Evolutionary conservation across 177 flowering plant species (phyloP).

Genomic region (Vitis hybrid): DNA sequence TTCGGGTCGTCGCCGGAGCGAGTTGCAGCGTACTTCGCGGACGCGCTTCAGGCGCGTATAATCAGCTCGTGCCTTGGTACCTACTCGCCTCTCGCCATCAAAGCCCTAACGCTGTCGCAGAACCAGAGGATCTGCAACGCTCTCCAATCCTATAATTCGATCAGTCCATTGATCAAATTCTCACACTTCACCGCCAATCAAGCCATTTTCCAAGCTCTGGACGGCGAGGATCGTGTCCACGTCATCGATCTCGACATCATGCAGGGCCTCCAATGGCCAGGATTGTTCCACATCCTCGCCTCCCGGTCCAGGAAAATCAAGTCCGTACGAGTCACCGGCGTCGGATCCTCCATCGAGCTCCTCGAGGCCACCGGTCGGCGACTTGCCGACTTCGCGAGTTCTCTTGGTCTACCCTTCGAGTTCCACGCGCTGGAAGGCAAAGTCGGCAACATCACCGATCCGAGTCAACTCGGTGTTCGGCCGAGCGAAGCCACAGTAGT

Average conservation of each 20-base stretch:
- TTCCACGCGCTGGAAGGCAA: slow-evolving; percentile 68
- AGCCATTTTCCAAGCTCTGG: slow-evolving; percentile 72
- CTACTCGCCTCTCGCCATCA: slow-evolving; percentile 41
- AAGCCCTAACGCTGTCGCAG: slow-evolving; percentile 32
- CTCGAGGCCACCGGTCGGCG: slow-evolving; percentile 69
- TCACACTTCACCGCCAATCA: slow-evolving; percentile 94
- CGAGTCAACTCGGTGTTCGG: slow-evolving; percentile 41
- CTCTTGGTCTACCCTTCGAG: slow-evolving; percentile 74
- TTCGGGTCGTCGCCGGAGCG: slow-evolving; percentile 83
- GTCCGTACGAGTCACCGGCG: slow-evolving; percentile 69
- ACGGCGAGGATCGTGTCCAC: slow-evolving; percentile 67
- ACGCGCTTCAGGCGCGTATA: slow-evolving; percentile 70
- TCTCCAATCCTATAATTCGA: slow-evolving; percentile 71
- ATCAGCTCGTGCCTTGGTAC: slow-evolving; percentile 52
- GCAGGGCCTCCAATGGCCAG: slow-evolving; percentile 99
- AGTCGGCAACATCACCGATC: slow-evolving; percentile 50
- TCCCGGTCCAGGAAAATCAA: slow-evolving; percentile 52
- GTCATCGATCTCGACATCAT: slow-evolving; percentile 85
- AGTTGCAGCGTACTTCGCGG: slow-evolving; percentile 80
- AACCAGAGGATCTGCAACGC: slow-evolving; percentile 51
- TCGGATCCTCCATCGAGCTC: slow-evolving; percentile 63
- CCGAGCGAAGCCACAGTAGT: slow-evolving; percentile 60
- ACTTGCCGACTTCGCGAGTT: slow-evolving; percentile 77
- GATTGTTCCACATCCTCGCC: slow-evolving; percentile 84
- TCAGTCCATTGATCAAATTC: slow-evolving; percentile 77